phyloP scores from a whole-genome alignment of 2,329 filamentous ascomycete genomes.

The Botrytis tulipae region DNA sequence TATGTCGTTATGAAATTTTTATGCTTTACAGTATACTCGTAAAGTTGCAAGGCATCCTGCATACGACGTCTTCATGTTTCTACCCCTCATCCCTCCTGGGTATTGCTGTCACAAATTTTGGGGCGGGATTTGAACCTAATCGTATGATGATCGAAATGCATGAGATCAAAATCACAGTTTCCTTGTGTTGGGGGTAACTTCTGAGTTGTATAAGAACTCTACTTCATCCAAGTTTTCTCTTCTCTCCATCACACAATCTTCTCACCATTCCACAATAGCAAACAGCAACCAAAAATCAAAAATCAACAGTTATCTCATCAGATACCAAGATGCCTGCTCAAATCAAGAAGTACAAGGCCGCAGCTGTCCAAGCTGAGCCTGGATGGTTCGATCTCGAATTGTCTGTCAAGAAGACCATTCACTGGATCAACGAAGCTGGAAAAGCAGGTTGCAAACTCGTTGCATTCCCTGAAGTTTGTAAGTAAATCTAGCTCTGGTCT shows the following conservation, averaged over 20 bases:
- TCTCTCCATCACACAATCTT: background rate
- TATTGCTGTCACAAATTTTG: background rate
- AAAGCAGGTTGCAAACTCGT: conserved; percentile 53
- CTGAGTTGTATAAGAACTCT: conserved; percentile 13
- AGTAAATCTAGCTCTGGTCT: background rate
- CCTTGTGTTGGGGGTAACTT: background rate
- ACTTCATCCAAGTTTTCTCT: background rate
- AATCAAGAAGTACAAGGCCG: conserved; percentile 37
- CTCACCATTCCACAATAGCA: background rate
- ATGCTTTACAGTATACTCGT: background rate
- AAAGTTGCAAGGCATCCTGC: background rate
- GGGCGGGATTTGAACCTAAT: conserved; percentile 13
- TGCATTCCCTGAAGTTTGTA: conserved; percentile 53
- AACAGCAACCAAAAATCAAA: background rate
- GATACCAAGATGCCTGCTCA: conserved; percentile 16
- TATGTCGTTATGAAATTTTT: background rate
- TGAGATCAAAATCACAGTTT: background rate
- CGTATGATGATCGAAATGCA: conserved; percentile 1
- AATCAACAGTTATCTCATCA: background rate
- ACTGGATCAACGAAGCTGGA: conserved; percentile 55
- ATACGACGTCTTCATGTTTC: background rate
- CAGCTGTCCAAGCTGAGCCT: conserved; percentile 56
- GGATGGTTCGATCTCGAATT: conserved; percentile 57
- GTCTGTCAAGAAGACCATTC: conserved; percentile 55
- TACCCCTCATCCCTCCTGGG: background rate